Evolutionary conservation across 2,329 filamentous ascomycete species (phyloP).

Genomic region (Periconia macrospinosa): DNA sequence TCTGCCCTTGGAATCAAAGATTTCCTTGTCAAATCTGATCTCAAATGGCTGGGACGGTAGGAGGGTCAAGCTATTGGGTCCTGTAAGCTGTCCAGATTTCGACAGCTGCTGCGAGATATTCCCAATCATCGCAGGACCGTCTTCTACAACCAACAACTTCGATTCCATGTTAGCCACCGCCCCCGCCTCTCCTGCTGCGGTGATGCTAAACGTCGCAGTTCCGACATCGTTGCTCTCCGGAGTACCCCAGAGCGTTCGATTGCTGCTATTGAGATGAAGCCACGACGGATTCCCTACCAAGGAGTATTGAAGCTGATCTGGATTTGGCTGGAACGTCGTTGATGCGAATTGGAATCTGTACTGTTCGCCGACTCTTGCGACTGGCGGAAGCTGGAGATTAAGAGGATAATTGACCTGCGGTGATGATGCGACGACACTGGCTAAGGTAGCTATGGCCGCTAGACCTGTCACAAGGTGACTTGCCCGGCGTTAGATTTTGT

Average conservation of each 20-base stretch:
- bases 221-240: slow-evolving; percentile 63
- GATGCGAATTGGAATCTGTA: slow-evolving; percentile 74
- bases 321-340: slow-evolving; percentile 70
- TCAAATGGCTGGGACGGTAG: slow-evolving; percentile 39
- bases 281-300: slow-evolving; percentile 69
- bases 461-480: slow-evolving; percentile 22
- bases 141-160: slow-evolving; percentile 69
- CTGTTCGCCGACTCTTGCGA: slow-evolving; percentile 67
- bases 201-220: slow-evolving; percentile 64
- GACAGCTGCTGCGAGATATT: slow-evolving; percentile 63
- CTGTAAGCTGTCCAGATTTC: slow-evolving; percentile 59
- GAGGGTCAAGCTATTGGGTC: slow-evolving; percentile 59
- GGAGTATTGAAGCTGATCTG: slow-evolving; percentile 63
- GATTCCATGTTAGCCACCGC: slow-evolving; percentile 62
- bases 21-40: slow-evolving; percentile 51
- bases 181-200: slow-evolving; percentile 69
- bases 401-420: slow-evolving; percentile 66
- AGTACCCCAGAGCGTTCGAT: slow-evolving; percentile 70
- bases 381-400: slow-evolving; percentile 81
- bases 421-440: slow-evolving; percentile 21
- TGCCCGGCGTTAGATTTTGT: slow-evolving; percentile 4
- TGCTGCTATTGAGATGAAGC: slow-evolving; percentile 69
- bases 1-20: slow-evolving; percentile 62
- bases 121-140: slow-evolving; percentile 57
- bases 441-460: slow-evolving; percentile 18